Evolutionary conservation across 192 early-diverging fungal species (phyloP).

Genomic region (Pilobolus umbonatus): DNA sequence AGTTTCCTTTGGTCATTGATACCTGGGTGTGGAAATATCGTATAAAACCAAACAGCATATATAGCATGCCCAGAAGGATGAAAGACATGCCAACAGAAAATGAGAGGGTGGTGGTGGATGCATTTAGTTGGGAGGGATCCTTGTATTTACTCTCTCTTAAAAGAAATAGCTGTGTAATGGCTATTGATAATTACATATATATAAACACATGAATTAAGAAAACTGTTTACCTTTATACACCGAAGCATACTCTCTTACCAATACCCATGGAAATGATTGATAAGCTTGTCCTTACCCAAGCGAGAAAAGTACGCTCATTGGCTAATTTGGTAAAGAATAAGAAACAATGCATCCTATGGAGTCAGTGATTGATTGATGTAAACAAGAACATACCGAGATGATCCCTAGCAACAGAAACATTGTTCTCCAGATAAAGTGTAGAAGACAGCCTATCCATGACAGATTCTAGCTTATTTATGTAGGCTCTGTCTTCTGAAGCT

Average conservation of each 20-base stretch:
- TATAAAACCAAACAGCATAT: constrained; percentile 56
- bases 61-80: constrained; percentile 56
- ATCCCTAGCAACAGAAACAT: constrained; percentile 70
- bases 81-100: constrained; percentile 54
- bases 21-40: constrained; percentile 70
- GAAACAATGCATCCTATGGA: neutral
- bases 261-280: constrained; percentile 74
- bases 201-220: constrained; percentile 50
- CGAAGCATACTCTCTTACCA: constrained; percentile 19
- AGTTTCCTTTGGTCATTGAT: constrained; percentile 61
- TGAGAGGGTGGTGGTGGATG: no score
- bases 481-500: neutral
- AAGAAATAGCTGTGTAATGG: constrained; percentile 30
- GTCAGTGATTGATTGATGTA: neutral
- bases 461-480: neutral
- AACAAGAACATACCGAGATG: constrained; percentile 50
- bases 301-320: constrained; percentile 75
- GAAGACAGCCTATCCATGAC: constrained; percentile 4
- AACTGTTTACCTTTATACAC: constrained; percentile 32
- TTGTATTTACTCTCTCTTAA: constrained; percentile 12
- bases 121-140: no score
- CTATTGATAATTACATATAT: neutral
- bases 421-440: constrained; percentile 57
- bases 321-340: constrained; percentile 29
- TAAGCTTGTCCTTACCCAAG: constrained; percentile 71